These are phyloP conservation scores for Keithomyces neogunnii DNA, from an alignment of 2,329 filamentous ascomycete genomes.

Conservation along the genomic window DNA sequence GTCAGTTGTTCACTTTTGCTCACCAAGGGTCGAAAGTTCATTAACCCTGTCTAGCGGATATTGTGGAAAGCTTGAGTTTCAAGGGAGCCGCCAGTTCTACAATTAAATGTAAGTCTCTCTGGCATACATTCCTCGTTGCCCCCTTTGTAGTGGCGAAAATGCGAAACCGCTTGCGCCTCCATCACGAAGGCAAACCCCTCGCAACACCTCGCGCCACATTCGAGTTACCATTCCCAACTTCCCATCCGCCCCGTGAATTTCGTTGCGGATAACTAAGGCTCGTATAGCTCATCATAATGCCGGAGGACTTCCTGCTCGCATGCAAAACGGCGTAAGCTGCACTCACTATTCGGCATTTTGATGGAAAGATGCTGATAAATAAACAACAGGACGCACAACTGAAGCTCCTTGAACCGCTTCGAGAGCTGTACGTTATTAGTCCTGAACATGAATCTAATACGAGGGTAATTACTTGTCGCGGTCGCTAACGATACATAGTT, in stretches of 20 bases:
- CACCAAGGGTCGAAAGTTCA: no score
- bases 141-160: no score
- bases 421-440: slow-evolving; percentile 11
- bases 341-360: neutral
- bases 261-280: neutral
- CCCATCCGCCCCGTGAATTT: no score
- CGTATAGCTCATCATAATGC: slow-evolving; percentile 45
- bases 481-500: slow-evolving; percentile 22
- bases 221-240: no score
- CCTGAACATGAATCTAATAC: no score
- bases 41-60: neutral
- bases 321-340: slow-evolving; percentile 32
- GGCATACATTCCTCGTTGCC: no score
- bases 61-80: slow-evolving; percentile 24
- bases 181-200: neutral
- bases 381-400: slow-evolving; percentile 23
- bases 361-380: neutral
- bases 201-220: neutral
- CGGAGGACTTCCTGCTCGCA: slow-evolving; percentile 54
- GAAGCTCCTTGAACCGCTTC: slow-evolving; percentile 56
- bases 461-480: no score
- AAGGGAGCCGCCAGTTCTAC: slow-evolving; percentile 37
- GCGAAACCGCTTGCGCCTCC: neutral
- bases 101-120: slow-evolving; percentile 27
- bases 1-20: neutral